Percentiles rank a stretch among this genome's conserved stretches.
These are phyloP conservation scores for Agaricales sp. DNA, from an alignment of 1,284 basidiomycete genomes.

Conservation along the genomic window DNA sequence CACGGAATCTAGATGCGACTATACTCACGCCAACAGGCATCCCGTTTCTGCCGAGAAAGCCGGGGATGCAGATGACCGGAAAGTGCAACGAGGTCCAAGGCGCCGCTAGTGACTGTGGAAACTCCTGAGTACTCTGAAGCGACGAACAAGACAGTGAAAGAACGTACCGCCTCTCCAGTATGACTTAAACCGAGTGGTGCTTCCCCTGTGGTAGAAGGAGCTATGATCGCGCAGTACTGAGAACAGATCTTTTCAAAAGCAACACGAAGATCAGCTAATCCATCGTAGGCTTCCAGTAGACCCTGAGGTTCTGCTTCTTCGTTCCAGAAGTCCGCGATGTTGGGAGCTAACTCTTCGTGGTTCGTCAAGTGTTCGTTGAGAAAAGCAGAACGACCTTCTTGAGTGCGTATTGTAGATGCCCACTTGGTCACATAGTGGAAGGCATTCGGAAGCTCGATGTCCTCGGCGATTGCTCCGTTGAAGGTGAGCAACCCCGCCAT, in stretches of 20 bases:
- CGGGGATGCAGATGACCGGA: constrained; percentile 13
- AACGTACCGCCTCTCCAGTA: too few relatives aligned
- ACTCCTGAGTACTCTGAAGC: too few relatives aligned
- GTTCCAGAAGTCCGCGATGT: constrained; percentile 9
- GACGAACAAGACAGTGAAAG: too few relatives aligned
- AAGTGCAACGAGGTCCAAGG: constrained; percentile 9
- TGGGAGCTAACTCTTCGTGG: constrained; percentile 10
- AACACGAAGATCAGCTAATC: constrained; percentile 10
- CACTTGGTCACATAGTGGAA: constrained; percentile 8
- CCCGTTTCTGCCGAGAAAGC: constrained; percentile 12
- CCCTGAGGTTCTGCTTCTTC: constrained; percentile 7
- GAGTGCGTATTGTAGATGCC: constrained; percentile 4
- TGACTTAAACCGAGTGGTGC: too few relatives aligned
- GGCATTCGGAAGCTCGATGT: constrained; percentile 11
- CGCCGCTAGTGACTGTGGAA: constrained; percentile 6
- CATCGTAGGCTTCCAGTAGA: constrained; percentile 10
- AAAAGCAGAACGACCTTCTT: constrained; percentile 10
- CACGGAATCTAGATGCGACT: constrained; percentile 10
- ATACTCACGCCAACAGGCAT: constrained; percentile 13
- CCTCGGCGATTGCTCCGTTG: constrained; percentile 10
- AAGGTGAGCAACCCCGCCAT: constrained; percentile 9
- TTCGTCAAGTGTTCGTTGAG: constrained; percentile 10
- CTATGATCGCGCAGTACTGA: constrained; percentile 12
- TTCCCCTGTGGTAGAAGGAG: too few relatives aligned
- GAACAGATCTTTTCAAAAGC: constrained; percentile 11